Base-by-base conservation (phyloP, 78 protist genomes). In the Dictyostelium purpureum region DNA sequence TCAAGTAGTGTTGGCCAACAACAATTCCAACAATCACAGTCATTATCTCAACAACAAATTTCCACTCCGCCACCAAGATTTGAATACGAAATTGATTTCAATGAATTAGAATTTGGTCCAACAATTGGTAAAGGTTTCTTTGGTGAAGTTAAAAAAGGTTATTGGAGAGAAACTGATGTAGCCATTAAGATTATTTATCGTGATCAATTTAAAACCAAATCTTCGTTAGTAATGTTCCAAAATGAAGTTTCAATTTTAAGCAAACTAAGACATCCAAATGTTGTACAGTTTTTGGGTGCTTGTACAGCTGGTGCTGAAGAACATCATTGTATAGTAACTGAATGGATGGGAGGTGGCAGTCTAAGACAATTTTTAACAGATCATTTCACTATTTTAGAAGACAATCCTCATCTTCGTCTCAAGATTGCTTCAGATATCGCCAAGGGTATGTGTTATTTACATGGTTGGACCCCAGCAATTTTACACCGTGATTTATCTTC, bases 371-470 rank as follows among this genome's bases (percentile, higher is more conserved):
- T 83, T 37, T 43, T 83, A n/a, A 24, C 35, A 5, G 90, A 83
- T 56, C 49, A 70, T 26, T 83, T 83, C 45, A 9, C 43, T 21
- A 42, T 83, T 0, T 56, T 83, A 7, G 81, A 83, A 57, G 75
- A 83, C 40, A 83, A 83, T 57, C 90, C 90, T 31, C 79, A 61
- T 10, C 21, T 70, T 14, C 93, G 94, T 43, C 19, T 95, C 9
- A 52, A 80, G n/a, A 73, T 95, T 31, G 97, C 97, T 2, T 18
- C 31, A 40, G 97, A 95, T 76, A 89, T 89, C 24, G 97, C 96
- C 18, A 67, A 81, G 37, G 98, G 96, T 38, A 78, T 94, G 94
- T 40, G n/a, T 35, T 88, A 74, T 57, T 78, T 94, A 3, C 96
- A 94, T 80, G 94, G 89, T 35, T 70, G 80, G 89, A 80, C 79